phyloP scores from a whole-genome alignment of 805 yeast species.

The Metschnikowia corniflorae region DNA sequence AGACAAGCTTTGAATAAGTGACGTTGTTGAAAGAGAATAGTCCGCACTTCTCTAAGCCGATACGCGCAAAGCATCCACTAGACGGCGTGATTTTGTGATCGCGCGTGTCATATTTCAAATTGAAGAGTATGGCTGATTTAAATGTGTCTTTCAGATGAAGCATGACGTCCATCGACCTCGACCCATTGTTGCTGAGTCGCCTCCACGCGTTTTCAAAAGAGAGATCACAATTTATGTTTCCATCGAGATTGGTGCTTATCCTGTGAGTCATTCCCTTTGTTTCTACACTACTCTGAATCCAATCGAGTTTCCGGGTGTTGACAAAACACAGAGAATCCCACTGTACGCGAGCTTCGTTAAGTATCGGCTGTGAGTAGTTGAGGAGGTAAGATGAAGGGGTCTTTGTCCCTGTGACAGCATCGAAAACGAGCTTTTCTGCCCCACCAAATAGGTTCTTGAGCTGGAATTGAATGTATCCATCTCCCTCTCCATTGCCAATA shows the following conservation, averaged over 20 bases:
- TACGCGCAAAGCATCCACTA: constrained; percentile 35
- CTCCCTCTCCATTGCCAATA: constrained; percentile 95
- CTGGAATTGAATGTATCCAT: constrained; percentile 79
- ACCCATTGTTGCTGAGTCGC: constrained; percentile 27
- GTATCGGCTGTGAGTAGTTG: constrained; percentile 45
- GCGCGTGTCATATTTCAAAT: constrained; percentile 42
- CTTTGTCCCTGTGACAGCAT: constrained; percentile 49
- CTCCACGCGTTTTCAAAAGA: constrained; percentile 43
- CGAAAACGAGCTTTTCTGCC: constrained; percentile 49
- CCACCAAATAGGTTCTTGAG: constrained; percentile 56
- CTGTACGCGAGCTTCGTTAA: constrained; percentile 37
- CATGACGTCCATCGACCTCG: constrained; percentile 30
- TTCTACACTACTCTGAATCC: constrained; percentile 44
- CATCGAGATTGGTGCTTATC: constrained; percentile 34
- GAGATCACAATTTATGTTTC: constrained; percentile 46
- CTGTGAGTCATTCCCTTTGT: constrained; percentile 43
- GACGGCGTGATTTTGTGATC: constrained; percentile 42
- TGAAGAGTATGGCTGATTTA: constrained; percentile 43
- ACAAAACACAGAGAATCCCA: constrained; percentile 39
- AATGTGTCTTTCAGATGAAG: constrained; percentile 44
- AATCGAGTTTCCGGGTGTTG: constrained; percentile 46
- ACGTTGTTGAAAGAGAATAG: constrained; percentile 22
- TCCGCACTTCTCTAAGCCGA: constrained; percentile 37
- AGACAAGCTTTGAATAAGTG: constrained; percentile 38
- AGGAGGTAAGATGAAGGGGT: constrained; percentile 49